Base-by-base conservation (phyloP, 2,329 filamentous ascomycete genomes). In the Xylariaceae sp. region DNA sequence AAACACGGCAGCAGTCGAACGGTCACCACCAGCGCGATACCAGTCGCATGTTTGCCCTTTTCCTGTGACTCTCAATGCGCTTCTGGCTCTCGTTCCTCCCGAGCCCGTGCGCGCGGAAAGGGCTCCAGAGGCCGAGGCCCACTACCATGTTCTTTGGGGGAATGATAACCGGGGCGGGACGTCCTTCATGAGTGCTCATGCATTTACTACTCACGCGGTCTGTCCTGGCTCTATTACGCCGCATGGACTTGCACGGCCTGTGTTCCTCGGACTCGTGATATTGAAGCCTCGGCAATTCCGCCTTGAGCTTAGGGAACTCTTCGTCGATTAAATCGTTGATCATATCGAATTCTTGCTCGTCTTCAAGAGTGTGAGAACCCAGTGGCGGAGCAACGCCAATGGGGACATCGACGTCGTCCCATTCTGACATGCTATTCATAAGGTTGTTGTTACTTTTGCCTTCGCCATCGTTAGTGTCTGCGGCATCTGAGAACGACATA, bases 131-230 rank as follows among this genome's bases (percentile, higher is more conserved):
- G 5, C 51, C 52, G 23, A 44, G 41, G 21, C 48, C 60, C 9
- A 64, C 18, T 3, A 33, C 35, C 57, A 65, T 61, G 13, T 58
- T 48, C 40, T 60, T 65, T 2, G 62, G 63, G 6, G 62, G 63
- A 15, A 55, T 59, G 13, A 63, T 55, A n/a, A 58, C 42, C 0
- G 60, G 62, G 1, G 9, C 56, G 2, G 51, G 50, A 9, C 3
- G 33, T 3, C 10, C 40, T 33, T 50, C 39, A n/a, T n/a, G 26
- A n/a, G n/a, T n/a, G n/a, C n/a, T n/a, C n/a, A n/a, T n/a, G n/a
- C n/a, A n/a, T n/a, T n/a, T n/a, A n/a, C n/a, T n/a, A n/a, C n/a
- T n/a, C n/a, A n/a, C n/a, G n/a, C n/a, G n/a, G n/a, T n/a, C n/a
- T n/a, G n/a, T n/a, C n/a, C n/a, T n/a, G n/a, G n/a, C n/a, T n/a